Base-by-base conservation (phyloP, 148 eudicot genomes). In the Simmondsia chinensis region DNA sequence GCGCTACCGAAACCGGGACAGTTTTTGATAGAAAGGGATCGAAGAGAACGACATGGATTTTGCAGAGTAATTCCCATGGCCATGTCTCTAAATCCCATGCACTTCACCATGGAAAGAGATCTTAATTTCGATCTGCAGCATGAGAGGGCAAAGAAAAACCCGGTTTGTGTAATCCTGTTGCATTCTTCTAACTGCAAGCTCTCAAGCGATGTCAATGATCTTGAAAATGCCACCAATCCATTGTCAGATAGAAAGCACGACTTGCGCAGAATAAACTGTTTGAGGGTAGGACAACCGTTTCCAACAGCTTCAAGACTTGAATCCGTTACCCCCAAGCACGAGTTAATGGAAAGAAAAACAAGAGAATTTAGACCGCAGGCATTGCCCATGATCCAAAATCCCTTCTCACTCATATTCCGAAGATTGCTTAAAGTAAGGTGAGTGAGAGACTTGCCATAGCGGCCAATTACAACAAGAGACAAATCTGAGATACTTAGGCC, bases 361-460 rank as follows among this genome's bases (percentile, higher is more conserved):
- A 91, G 46, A 34, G 50, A 22, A 60, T 59, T 61, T 20, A 91
- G 74, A 44, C 99, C 83, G 38, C 43, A 41, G 17, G 79, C 99
- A 34, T 64, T 77, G 29, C 89, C 99, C 99, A 91, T 82, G 14
- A 63, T 83, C 87, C 79, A 82, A 56, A 86, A 91, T 14, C 96
- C 99, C 63, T 62, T 82, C 45, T 82, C 81, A 26, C 60, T 79
- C 57, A 80, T 94, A 21, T 63, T 74, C 53, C 48, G 62, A 20
- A 91, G 89, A n/a, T 65, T 59, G 29, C 61, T 39, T 20, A 91
- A 64, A 24, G 47, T 48, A 47, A 91, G 86, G 62, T 42, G 62
- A n/a, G 71, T 65, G 18, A 91, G 38, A 14, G 83, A 57, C 65
- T 77, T 85, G 28, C 96, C 95, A 15, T 70, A 82, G 44, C 77